A percentile compares a stretch with the other conserved stretches of the same genome.
These are phyloP conservation scores for Nicotiana undulata DNA, from an alignment of 257 asterid genomes.

Conservation along the genomic window DNA sequence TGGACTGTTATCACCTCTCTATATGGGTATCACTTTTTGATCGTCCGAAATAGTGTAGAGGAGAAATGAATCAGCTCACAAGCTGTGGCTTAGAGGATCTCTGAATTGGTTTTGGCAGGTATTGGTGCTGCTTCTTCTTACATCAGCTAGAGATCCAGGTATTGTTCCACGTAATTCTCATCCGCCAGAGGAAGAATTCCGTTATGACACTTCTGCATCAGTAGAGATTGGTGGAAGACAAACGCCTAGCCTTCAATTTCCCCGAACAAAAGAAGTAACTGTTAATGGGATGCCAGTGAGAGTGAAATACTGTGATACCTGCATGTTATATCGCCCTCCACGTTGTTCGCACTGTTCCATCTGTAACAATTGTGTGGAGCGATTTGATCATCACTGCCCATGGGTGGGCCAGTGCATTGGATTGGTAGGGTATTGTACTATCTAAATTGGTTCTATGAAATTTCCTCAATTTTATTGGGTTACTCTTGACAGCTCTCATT, in stretches of 20 bases:
- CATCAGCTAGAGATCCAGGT: slow-evolving; percentile 97
- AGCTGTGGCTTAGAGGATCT: slow-evolving; percentile 1
- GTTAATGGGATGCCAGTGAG: slow-evolving; percentile 88
- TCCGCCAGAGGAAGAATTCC: slow-evolving; percentile 97
- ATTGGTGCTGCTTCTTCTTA: slow-evolving; percentile 62
- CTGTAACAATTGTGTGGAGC: slow-evolving; percentile 94
- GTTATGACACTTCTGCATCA: slow-evolving; percentile 62
- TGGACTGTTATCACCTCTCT: neutral
- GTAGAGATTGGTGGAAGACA: slow-evolving; percentile 87
- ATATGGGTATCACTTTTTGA: neutral
- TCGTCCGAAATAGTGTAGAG: neutral
- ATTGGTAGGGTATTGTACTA: slow-evolving; percentile 42
- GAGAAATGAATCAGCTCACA: neutral
- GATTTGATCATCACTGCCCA: slow-evolving; percentile 98
- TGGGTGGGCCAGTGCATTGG: slow-evolving; percentile 99
- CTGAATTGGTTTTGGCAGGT: slow-evolving; percentile 43
- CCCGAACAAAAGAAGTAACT: slow-evolving; percentile 92
- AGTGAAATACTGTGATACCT: slow-evolving; percentile 94
- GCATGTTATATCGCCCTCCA: slow-evolving; percentile 99
- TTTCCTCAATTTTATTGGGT: neutral
- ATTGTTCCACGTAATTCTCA: slow-evolving; percentile 91
- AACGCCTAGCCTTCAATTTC: slow-evolving; percentile 91
- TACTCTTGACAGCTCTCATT: slow-evolving; percentile 9
- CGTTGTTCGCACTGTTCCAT: slow-evolving; percentile 99
- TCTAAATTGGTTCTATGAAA: neutral